Conservation (phyloP, 75 land plant species). For the Picea glauca region DNA sequence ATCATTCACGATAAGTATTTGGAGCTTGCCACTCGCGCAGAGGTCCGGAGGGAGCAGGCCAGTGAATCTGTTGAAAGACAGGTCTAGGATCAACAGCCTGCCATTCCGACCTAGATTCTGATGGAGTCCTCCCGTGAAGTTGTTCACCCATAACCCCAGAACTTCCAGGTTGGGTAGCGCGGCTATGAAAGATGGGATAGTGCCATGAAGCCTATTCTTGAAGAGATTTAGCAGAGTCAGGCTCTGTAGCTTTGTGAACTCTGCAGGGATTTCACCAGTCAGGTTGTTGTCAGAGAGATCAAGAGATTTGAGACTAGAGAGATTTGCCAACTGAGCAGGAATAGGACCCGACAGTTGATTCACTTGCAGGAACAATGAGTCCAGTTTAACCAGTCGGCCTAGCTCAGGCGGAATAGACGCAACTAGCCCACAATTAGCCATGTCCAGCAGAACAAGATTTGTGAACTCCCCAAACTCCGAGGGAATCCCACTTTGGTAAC, state of each 20-base stretch:
- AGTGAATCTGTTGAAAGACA: conserved; percentile 62
- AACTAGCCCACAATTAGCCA: conserved; percentile 49
- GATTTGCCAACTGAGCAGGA: conserved; percentile 43
- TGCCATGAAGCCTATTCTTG: conserved; percentile 51
- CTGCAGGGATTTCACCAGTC: conserved; percentile 53
- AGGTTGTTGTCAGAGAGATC: conserved; percentile 62
- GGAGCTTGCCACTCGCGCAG: conserved; percentile 41
- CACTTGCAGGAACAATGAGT: conserved; percentile 47
- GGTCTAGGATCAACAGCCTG: conserved; percentile 35
- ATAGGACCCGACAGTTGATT: conserved; percentile 51
- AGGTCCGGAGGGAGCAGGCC: conserved; percentile 48
- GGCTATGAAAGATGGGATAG: conserved; percentile 46
- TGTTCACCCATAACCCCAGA: conserved; percentile 70
- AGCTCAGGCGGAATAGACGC: conserved; percentile 56
- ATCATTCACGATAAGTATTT: conserved; percentile 35
- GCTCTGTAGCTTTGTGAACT: conserved; percentile 29
- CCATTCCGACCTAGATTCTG: conserved; percentile 44
- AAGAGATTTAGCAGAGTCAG: conserved; percentile 47
- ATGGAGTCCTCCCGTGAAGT: conserved; percentile 70
- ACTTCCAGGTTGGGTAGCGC: conserved; percentile 57
- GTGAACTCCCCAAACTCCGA: conserved; percentile 49
- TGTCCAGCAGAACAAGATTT: conserved; percentile 52
- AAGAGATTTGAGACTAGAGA: conserved; percentile 37
- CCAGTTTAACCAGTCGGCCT: conserved; percentile 48
- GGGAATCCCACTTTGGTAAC: conserved; percentile 56